Percentiles rank a stretch among this genome's conserved stretches.
Evolutionary conservation across 768 basidiomycete genomes (phyloP).

Genomic region (Kwoniella europaea): DNA sequence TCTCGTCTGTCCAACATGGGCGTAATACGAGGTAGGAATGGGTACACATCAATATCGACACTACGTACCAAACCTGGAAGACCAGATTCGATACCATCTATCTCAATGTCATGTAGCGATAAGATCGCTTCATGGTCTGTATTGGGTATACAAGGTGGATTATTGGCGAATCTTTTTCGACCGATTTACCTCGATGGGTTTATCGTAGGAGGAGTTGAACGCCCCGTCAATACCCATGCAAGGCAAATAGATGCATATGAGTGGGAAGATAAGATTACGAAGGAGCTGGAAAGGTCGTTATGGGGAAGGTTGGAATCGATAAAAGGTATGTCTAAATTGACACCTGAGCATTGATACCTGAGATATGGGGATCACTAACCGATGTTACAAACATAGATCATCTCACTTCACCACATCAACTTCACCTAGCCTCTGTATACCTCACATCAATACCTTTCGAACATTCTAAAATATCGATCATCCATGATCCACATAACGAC

Average conservation of each 20-base stretch:
- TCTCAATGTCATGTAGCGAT: slow-evolving; percentile 91
- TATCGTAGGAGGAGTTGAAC: slow-evolving; percentile 74
- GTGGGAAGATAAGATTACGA: slow-evolving; percentile 59
- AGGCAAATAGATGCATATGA: not conserved
- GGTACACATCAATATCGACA: slow-evolving; percentile 74
- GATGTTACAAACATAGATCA: not conserved
- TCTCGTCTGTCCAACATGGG: not conserved
- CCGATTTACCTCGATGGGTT: slow-evolving; percentile 72
- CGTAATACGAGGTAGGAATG: slow-evolving; percentile 70
- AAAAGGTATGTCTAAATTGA: slow-evolving; percentile 29
- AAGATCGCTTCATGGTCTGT: slow-evolving; percentile 88
- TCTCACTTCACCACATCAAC: slow-evolving; percentile 63
- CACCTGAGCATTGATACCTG: not conserved
- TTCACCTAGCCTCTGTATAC: slow-evolving; percentile 64
- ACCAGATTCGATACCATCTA: slow-evolving; percentile 80
- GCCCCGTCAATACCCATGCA: slow-evolving; percentile 41
- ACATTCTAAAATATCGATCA: slow-evolving; percentile 63
- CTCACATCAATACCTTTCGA: slow-evolving; percentile 70
- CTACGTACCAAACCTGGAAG: slow-evolving; percentile 93
- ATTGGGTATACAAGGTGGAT: slow-evolving; percentile 82
- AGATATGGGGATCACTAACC: not conserved
- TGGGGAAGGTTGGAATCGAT: slow-evolving; percentile 63
- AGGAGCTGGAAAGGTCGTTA: slow-evolving; percentile 74
- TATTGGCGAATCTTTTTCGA: slow-evolving; percentile 63
- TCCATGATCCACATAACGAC: slow-evolving; percentile 60